phyloP scores from a whole-genome alignment of 192 early-diverging fungal species.

The Coemansia sp. region DNA sequence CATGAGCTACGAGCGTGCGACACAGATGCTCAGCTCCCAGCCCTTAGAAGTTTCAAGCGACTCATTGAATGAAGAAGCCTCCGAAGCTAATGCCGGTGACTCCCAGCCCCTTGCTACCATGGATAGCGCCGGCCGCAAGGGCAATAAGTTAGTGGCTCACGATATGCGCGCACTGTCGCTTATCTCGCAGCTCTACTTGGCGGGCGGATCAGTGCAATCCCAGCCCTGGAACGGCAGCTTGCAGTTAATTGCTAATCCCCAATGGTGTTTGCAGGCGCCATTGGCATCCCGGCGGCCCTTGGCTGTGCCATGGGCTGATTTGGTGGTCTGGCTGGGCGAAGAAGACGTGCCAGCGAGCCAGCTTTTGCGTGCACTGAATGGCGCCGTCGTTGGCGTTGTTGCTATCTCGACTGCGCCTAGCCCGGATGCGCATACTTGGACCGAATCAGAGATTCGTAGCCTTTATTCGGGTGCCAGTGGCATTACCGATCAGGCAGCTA shows the following conservation, averaged over 20 bases:
- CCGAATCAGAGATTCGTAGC: constrained; percentile 14
- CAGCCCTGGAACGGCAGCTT: constrained; percentile 6
- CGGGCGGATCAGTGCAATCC: background rate
- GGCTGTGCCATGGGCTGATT: constrained; percentile 61
- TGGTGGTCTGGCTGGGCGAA: constrained; percentile 66
- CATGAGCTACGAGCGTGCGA: constrained; percentile 30
- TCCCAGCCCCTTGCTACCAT: background rate
- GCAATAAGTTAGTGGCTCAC: constrained; percentile 55
- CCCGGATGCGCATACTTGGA: constrained; percentile 30
- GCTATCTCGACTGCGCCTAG: constrained; percentile 30
- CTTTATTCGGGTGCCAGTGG: constrained; percentile 20
- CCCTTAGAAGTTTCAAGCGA: background rate
- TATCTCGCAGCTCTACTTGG: constrained; percentile 68
- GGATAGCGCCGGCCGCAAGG: constrained; percentile 28
- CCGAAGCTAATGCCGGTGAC: background rate
- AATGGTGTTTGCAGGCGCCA: constrained; percentile 59
- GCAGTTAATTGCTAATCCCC: constrained; percentile 1
- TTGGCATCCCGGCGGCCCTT: constrained; percentile 59
- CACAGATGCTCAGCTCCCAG: constrained; percentile 7
- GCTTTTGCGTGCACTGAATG: constrained; percentile 79
- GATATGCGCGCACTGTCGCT: constrained; percentile 67
- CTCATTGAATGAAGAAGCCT: background rate
- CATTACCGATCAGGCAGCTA: constrained; percentile 26
- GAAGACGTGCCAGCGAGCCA: constrained; percentile 79
- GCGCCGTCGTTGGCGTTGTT: constrained; percentile 76